Evolutionary conservation across 345 rosid genomes (phyloP).

Genomic region (Brassica juncea): DNA sequence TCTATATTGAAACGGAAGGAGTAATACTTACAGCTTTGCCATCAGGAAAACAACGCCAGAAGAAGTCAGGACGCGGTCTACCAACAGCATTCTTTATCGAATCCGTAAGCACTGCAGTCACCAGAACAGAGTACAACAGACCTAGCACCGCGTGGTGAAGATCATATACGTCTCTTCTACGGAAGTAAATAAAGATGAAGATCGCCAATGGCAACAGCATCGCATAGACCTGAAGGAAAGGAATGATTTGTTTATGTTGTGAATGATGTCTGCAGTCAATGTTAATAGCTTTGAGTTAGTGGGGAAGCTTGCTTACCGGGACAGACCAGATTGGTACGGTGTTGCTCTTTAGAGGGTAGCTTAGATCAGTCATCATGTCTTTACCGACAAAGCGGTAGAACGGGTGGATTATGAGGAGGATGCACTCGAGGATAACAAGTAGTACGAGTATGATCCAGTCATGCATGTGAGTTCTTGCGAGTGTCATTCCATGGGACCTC

Average conservation of each 20-base stretch:
- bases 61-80: not conserved
- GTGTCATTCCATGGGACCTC: not conserved
- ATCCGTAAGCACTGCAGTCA: not conserved
- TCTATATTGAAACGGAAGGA: no score
- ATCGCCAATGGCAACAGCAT: not conserved
- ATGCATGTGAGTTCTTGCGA: not conserved
- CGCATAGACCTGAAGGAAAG: not conserved
- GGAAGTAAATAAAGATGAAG: not conserved
- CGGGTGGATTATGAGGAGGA: conserved; percentile 1
- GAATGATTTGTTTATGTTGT: not conserved
- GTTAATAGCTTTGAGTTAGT: not conserved
- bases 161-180: not conserved
- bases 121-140: not conserved
- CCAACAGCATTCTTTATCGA: not conserved
- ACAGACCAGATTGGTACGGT: not conserved
- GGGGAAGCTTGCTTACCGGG: not conserved
- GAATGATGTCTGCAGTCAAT: not conserved
- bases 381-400: not conserved
- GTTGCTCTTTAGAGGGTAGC: not conserved
- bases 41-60: not conserved
- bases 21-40: not conserved
- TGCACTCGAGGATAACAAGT: not conserved
- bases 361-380: conserved; percentile 1
- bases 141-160: not conserved
- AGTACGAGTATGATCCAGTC: not conserved